A percentile compares a stretch with the other conserved stretches of the same genome.
Conservation (phyloP, 148 eudicot species). For the Mesembryanthemum crystallinum region DNA sequence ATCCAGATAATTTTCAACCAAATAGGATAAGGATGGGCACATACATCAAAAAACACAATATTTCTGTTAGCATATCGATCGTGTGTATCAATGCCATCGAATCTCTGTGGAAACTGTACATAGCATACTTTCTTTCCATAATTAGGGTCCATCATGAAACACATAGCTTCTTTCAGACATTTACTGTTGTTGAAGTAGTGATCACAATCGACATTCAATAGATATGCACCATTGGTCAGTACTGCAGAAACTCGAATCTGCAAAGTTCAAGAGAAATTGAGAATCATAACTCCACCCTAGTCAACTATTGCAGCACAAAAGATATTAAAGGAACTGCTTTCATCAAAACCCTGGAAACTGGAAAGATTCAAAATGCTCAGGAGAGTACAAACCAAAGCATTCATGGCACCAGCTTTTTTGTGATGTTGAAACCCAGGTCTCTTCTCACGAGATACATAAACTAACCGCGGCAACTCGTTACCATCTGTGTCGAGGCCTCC, state of each 20-base stretch:
- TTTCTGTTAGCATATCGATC: slow-evolving; percentile 99
- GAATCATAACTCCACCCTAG: neutral
- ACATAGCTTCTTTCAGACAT: slow-evolving; percentile 97
- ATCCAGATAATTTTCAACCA: neutral
- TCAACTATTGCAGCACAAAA: neutral
- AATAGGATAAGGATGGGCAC: slow-evolving; percentile 27
- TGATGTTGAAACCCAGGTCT: slow-evolving; percentile 99
- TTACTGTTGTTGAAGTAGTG: slow-evolving; percentile 98
- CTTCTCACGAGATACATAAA: slow-evolving; percentile 99
- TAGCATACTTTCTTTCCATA: slow-evolving; percentile 84
- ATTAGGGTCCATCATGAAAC: slow-evolving; percentile 96
- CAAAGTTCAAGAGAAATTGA: slow-evolving; percentile 20
- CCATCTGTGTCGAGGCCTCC: slow-evolving; percentile 98
- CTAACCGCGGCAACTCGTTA: slow-evolving; percentile 86
- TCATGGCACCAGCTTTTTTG: slow-evolving; percentile 99
- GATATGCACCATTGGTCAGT: slow-evolving; percentile 89
- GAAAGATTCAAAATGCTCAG: neutral
- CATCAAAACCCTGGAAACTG: neutral
- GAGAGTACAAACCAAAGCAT: slow-evolving; percentile 72
- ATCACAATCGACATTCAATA: slow-evolving; percentile 96
- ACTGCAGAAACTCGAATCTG: slow-evolving; percentile 99
- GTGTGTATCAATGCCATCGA: slow-evolving; percentile 93
- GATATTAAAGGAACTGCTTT: neutral
- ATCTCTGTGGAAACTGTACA: slow-evolving; percentile 95
- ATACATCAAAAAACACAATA: slow-evolving; percentile 93